A percentile compares a stretch with the other conserved stretches of the same genome.
Evolutionary conservation across 2,329 filamentous ascomycete genomes (phyloP).

Genomic region (Penicillium sp.): DNA sequence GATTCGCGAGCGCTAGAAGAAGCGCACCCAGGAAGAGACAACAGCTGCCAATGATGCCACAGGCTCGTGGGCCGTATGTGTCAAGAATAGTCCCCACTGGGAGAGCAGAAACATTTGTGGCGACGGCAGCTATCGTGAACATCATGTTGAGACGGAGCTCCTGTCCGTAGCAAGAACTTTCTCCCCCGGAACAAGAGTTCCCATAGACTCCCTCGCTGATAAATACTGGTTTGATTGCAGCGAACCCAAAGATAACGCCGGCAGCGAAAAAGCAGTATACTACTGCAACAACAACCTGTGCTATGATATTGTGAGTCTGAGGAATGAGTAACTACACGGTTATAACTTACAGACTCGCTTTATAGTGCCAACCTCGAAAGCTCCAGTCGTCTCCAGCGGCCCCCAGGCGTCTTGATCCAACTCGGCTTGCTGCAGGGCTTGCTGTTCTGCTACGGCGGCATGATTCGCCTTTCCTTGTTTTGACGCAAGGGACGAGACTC

Average conservation of each 20-base stretch:
- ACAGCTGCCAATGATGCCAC: conserved; percentile 71
- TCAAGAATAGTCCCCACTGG: conserved; percentile 87
- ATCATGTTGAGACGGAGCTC: conserved; percentile 77
- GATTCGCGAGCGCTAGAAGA: conserved; percentile 70
- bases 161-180: conserved; percentile 63
- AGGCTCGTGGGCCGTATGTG: conserved; percentile 76
- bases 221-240: conserved; percentile 79
- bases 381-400: conserved; percentile 40
- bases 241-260: conserved; percentile 82
- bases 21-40: conserved; percentile 73
- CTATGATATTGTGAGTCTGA: conserved; percentile 46
- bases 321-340: not conserved
- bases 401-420: conserved; percentile 25
- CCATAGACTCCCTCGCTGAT: conserved; percentile 75
- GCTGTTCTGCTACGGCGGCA: conserved; percentile 17
- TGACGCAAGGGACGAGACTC: conserved; percentile 27
- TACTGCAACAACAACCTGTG: conserved; percentile 71
- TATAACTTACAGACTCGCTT: conserved; percentile 57
- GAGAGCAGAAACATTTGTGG: conserved; percentile 83
- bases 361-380: conserved; percentile 60
- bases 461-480: conserved; percentile 26
- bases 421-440: conserved; percentile 16
- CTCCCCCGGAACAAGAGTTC: conserved; percentile 63
- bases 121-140: conserved; percentile 89
- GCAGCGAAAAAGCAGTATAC: conserved; percentile 78